Evolutionary conservation across 2,329 filamentous ascomycete genomes (phyloP), one percentile per base, ranked within the genome.

Genomic region (Pseudogymnoascus sp.): DNA sequence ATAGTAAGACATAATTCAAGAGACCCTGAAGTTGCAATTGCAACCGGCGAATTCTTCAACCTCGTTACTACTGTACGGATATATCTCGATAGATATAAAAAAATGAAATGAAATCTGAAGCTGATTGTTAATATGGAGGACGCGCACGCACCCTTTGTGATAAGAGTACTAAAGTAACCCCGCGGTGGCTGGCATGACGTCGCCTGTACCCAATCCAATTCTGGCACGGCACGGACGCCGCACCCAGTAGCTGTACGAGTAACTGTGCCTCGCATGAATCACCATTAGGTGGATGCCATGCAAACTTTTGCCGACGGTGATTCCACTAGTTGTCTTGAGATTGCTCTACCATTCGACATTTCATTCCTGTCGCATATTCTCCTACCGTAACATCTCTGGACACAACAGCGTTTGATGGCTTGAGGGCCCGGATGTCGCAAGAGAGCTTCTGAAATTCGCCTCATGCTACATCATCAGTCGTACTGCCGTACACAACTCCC

Each of bases 201-300:
- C 50, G 50, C 10, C 50, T 56, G 50, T 35, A 56, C 28, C 50
- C 28, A 56, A 33, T 56, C 28, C 24, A 33, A 22, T 56, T 31
- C 35, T 56, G 28, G 28, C 10, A 56, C 16, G 50, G 50, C 50
- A 56, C 50, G 50, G 50, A 56, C 28, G 28, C 28, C 16, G 28
- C 50, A 56, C 50, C 50, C 50, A 56, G 50, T 33, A 56, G 50
- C 26, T 56, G 50, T 56, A 56, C 50, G 46, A 56, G 50, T 56
- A 33, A 19, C 14, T 33, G 46, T 53, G 50, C 50, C 50, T 56
- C 50, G 50, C 50, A 56, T 56, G 50, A 56, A 33, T 19, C 50
- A 56, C 33, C 22, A 56, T 56, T 28, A 33, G 50, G 50, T 56
- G 50, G 50, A 14, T 33, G 50, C 50, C 50, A 33, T 56, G 50